Conservation (phyloP, 805 yeast species). For the Starmerella riodocensis region DNA sequence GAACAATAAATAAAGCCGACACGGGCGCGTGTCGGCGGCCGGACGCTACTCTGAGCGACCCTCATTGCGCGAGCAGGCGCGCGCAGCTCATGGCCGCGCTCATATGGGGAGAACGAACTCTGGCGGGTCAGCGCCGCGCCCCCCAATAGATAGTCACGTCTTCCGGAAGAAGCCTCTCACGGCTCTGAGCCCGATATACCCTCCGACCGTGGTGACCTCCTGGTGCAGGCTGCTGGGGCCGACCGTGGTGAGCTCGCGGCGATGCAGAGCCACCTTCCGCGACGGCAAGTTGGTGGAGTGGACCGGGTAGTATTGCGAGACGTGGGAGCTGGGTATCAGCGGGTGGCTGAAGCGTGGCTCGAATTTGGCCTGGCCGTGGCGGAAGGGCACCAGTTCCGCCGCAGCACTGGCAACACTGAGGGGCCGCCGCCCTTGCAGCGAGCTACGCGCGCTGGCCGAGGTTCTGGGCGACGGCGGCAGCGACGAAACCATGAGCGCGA, state of each 20-base stretch:
- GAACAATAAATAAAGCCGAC: conserved; percentile 1
- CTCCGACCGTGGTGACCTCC: conserved; percentile 21
- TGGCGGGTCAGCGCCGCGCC: background rate
- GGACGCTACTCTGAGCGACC: too few relatives aligned
- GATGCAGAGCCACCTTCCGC: background rate
- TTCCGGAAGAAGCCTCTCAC: conserved; percentile 14
- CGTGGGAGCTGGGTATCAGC: conserved; percentile 14
- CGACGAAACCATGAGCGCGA: too few relatives aligned
- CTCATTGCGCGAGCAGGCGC: background rate
- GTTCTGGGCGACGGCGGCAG: too few relatives aligned
- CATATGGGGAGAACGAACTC: conserved; percentile 3
- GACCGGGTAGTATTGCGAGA: conserved; percentile 4
- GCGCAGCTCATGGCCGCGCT: background rate
- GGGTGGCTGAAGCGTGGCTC: conserved; percentile 19
- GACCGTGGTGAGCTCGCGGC: conserved; percentile 15
- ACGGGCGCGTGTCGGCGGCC: too few relatives aligned
- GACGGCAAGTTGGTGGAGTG: background rate
- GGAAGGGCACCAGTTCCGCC: too few relatives aligned
- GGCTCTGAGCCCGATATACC: conserved; percentile 20
- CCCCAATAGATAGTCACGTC: conserved; percentile 13
- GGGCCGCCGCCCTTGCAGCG: too few relatives aligned
- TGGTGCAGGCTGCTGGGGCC: conserved; percentile 18
- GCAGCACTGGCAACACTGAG: too few relatives aligned
- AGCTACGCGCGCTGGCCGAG: too few relatives aligned
- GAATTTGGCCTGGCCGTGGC: conserved; percentile 1